phyloP scores from a whole-genome alignment of 331 rosid species.

The Quercus phellos region DNA sequence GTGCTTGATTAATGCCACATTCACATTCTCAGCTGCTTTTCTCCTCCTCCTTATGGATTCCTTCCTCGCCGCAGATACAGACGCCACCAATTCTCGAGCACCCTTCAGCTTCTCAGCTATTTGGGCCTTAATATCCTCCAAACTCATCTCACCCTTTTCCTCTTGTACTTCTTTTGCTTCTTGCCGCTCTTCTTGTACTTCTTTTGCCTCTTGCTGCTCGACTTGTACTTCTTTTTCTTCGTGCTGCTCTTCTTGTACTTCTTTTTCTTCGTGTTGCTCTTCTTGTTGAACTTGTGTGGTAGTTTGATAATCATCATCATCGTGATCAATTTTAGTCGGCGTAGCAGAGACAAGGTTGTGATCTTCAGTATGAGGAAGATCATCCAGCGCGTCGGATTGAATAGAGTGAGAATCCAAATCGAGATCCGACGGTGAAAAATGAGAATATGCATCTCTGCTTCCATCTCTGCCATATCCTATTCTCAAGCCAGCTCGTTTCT shows the following conservation, averaged over 20 bases:
- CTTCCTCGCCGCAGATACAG: constrained; percentile 54
- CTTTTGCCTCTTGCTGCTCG: no score
- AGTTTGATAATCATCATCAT: neutral
- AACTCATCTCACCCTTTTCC: constrained; percentile 23
- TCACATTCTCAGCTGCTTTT: constrained; percentile 35
- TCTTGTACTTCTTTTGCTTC: neutral
- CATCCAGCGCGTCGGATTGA: no score
- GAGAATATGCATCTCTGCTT: neutral
- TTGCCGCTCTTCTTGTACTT: neutral
- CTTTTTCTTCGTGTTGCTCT: neutral
- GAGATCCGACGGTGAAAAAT: neutral
- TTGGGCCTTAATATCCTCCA: constrained; percentile 36
- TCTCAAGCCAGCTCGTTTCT: constrained; percentile 60
- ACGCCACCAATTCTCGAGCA: constrained; percentile 41
- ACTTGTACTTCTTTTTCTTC: neutral
- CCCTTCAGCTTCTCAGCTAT: constrained; percentile 45
- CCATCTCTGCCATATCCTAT: constrained; percentile 57
- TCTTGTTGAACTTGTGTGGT: neutral
- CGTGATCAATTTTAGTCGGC: no score
- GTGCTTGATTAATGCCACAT: constrained; percentile 34
- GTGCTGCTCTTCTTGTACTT: neutral
- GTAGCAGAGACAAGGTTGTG: no score
- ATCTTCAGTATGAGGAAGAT: no score
- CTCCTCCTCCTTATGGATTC: constrained; percentile 53
- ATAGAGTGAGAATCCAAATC: neutral